Evolutionary conservation across 306 rosid genomes (phyloP).

Genomic region (Crataegus laevigata): DNA sequence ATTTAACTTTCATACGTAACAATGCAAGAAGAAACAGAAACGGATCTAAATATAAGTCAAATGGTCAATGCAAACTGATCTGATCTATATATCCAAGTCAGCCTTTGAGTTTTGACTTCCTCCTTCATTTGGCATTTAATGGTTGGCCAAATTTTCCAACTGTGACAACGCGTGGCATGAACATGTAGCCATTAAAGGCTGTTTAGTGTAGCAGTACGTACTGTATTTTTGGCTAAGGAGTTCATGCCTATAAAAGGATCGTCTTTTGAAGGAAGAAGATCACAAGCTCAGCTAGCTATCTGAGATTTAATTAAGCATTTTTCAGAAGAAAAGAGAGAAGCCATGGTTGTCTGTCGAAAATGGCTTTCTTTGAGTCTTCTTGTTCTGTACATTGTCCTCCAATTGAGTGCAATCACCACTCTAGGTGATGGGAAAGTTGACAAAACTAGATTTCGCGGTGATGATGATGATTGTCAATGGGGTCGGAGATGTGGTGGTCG

Average conservation of each 20-base stretch:
- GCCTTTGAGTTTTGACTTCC: conserved; percentile 18
- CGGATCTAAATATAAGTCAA: background rate
- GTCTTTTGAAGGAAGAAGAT: background rate
- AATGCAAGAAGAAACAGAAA: too few species aligned
- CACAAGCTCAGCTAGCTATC: background rate
- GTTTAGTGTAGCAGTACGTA: background rate
- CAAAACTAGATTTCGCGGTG: conserved; percentile 24
- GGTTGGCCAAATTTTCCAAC: conserved; percentile 34
- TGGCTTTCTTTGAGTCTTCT: conserved; percentile 41
- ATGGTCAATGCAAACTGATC: background rate
- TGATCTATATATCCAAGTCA: background rate
- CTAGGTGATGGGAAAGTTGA: conserved; percentile 52
- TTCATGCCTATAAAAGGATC: conserved; percentile 37
- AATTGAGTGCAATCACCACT: conserved; percentile 27
- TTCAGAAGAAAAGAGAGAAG: background rate
- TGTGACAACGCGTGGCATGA: conserved; percentile 26
- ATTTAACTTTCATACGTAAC: background rate
- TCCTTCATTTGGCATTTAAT: conserved; percentile 19
- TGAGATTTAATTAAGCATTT: background rate
- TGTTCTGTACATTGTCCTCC: conserved; percentile 46
- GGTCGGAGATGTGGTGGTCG: conserved; percentile 37
- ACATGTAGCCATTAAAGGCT: conserved; percentile 30
- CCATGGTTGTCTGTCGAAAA: conserved; percentile 34
- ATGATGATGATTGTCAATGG: conserved; percentile 45
- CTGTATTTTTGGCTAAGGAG: background rate